Conservation (phyloP, 305 asterid genomes). For the Lippia alba region DNA sequence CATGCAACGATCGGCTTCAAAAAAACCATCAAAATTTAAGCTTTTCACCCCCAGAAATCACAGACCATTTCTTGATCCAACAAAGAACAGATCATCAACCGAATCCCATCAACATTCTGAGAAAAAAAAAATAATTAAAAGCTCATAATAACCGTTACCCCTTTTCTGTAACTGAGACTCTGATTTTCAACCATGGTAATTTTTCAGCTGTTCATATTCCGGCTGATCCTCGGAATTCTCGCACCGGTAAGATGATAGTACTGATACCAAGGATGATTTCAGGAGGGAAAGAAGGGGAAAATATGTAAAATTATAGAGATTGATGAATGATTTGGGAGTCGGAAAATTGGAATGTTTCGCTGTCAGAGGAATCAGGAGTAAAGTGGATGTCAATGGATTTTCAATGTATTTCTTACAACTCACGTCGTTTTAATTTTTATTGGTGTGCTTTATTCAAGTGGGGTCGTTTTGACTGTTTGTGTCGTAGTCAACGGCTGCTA, state of each 20-base stretch:
- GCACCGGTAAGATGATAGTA: too few relatives aligned
- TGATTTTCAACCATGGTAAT: background rate
- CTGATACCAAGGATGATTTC: background rate
- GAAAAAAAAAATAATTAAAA: background rate
- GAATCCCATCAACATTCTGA: conserved; percentile 17
- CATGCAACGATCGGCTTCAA: background rate
- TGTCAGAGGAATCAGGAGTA: too few relatives aligned
- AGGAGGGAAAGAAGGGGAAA: background rate
- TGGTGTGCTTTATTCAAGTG: background rate
- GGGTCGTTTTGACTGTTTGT: background rate
- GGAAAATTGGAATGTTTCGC: background rate
- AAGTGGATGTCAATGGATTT: too few relatives aligned
- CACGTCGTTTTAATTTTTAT: too few relatives aligned
- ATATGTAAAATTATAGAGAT: background rate
- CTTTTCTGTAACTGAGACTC: background rate
- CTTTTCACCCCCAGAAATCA: background rate
- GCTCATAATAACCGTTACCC: background rate
- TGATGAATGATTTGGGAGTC: background rate
- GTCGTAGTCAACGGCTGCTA: background rate
- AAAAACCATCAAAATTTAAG: background rate
- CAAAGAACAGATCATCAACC: conserved; percentile 10
- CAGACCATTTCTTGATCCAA: conserved; percentile 24
- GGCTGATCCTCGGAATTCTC: background rate
- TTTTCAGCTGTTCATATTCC: background rate
- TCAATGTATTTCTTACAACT: too few relatives aligned